Conservation (phyloP, 2,329 filamentous ascomycete genomes). For the Falciphora oryzae region DNA sequence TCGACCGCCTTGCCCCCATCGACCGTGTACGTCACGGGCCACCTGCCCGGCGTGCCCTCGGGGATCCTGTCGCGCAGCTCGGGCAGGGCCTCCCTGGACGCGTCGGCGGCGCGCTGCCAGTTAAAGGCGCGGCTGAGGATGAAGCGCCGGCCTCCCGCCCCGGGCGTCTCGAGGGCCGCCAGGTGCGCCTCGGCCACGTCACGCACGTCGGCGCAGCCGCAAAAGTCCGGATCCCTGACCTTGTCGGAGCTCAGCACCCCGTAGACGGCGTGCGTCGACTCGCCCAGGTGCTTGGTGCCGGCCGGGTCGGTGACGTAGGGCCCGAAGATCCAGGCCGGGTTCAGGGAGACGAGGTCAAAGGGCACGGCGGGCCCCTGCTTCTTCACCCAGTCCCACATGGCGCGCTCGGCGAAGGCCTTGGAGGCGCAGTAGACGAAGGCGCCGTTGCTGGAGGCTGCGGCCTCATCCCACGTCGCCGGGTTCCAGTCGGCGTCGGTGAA, state of each 20-base stretch:
- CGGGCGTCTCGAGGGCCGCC: slow-evolving; percentile 9
- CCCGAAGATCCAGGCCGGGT: slow-evolving; percentile 15
- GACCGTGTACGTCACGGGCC: slow-evolving; percentile 13
- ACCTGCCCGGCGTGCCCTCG: slow-evolving; percentile 12
- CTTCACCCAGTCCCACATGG: slow-evolving; percentile 47
- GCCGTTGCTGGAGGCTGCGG: slow-evolving; percentile 23
- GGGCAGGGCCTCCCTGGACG: slow-evolving; percentile 14
- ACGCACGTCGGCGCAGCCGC: slow-evolving; percentile 13
- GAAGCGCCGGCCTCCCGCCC: slow-evolving; percentile 21
- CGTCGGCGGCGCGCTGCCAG: slow-evolving; percentile 19
- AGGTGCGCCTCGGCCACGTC: slow-evolving; percentile 11
- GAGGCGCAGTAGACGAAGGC: slow-evolving; percentile 45
- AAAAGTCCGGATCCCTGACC: slow-evolving; percentile 12
- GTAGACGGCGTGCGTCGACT: slow-evolving; percentile 13
- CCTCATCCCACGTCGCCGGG: slow-evolving; percentile 41
- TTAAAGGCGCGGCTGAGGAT: slow-evolving; percentile 18
- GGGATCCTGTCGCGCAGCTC: slow-evolving; percentile 14
- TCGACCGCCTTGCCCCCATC: slow-evolving; percentile 16
- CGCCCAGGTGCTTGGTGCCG: slow-evolving; percentile 4
- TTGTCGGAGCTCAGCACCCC: slow-evolving; percentile 9
- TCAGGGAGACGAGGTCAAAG: slow-evolving; percentile 38
- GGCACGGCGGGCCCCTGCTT: slow-evolving; percentile 25
- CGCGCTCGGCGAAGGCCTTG: slow-evolving; percentile 48
- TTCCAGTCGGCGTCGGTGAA: slow-evolving; percentile 50
- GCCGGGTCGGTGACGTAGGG: slow-evolving; percentile 10